phyloP scores from a whole-genome alignment of 2,329 filamentous ascomycete species.

The Thermochaetoides dissita region DNA sequence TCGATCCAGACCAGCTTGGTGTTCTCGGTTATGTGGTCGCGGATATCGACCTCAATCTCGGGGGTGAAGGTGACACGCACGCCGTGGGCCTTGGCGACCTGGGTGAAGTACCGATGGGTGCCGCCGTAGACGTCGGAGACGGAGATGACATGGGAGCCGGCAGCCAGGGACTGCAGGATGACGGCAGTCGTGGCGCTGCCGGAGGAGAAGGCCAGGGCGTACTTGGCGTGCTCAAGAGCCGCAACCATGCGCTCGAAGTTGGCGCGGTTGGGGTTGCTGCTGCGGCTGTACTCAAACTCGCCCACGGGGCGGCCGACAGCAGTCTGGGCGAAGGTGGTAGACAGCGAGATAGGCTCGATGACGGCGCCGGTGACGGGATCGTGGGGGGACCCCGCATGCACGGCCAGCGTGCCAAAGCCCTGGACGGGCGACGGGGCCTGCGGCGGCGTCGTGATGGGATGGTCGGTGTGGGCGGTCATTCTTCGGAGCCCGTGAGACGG shows the following conservation, averaged over 20 bases:
- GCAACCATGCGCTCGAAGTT: constrained; percentile 91
- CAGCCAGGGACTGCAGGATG: constrained; percentile 81
- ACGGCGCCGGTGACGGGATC: constrained; percentile 88
- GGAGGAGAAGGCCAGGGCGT: constrained; percentile 87
- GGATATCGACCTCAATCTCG: constrained; percentile 78
- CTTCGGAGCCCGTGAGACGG: too few species aligned
- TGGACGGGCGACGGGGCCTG: constrained; percentile 60
- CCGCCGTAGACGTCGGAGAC: constrained; percentile 97
- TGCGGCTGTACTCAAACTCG: constrained; percentile 83
- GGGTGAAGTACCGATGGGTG: constrained; percentile 97
- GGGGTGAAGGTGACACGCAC: constrained; percentile 91
- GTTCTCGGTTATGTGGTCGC: constrained; percentile 68
- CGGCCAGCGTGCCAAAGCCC: constrained; percentile 82
- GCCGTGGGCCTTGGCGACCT: constrained; percentile 87
- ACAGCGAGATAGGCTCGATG: constrained; percentile 90
- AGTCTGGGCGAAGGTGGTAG: constrained; percentile 89
- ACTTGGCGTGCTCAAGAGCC: constrained; percentile 79
- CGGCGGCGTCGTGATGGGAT: constrained; percentile 49
- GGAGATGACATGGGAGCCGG: constrained; percentile 86
- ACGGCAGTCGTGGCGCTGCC: constrained; percentile 87
- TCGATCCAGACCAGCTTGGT: constrained; percentile 98
- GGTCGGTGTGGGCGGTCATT: constrained; percentile 20
- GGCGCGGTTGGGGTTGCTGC: constrained; percentile 84
- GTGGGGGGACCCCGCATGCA: constrained; percentile 83
- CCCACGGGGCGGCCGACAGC: constrained; percentile 78